Evolutionary conservation across 2,329 filamentous ascomycete genomes (phyloP), one percentile per base, ranked within the genome.

Genomic region (Diplodia corticola): DNA sequence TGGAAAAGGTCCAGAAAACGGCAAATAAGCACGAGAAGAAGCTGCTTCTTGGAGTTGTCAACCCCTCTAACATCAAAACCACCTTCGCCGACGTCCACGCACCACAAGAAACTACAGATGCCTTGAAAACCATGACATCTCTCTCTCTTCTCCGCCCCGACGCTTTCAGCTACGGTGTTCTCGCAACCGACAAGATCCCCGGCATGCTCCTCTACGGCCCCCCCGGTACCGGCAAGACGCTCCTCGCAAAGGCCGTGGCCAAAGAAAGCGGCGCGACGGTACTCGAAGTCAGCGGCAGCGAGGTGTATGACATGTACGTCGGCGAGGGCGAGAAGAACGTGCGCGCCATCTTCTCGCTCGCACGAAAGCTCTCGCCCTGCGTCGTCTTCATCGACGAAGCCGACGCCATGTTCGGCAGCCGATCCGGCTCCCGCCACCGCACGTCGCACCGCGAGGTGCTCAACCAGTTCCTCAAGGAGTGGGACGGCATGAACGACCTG

Each of bases 381-480:
- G 89, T 99, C 17, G 91, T 99, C 60, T 98, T 99, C 80, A 92
- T 99, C 69, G 95, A 99, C 74, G 95, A 99, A 79, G 95, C 93
- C 24, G 95, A 99, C 76, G 91, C 94, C 7, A 89, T 99, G 55
- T 90, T 99, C 65, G 91, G 91, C 28, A 89, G 91, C 17, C 88
- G 95, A 64, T 85, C 88, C 69, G 86, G 86, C 46, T 83, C 85
- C 26, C 84, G 85, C 67, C 88, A 87, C 71, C 85, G 91, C 33
- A 86, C 87, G 5, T 89, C 86, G 1, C 91, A 96, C 71, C 88
- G 93, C 59, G 94, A 97, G 76, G 89, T 95, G 64, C 93, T 98
- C 77, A 99, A 97, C 74, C 94, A 99, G 78, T 98, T 98, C 77
- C 82, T 99, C 59, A 90, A 93, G 64, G 94, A 98, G 77, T 98